phyloP scores from a whole-genome alignment of 495 filamentous ascomycete species.

The Viridothelium virens region DNA sequence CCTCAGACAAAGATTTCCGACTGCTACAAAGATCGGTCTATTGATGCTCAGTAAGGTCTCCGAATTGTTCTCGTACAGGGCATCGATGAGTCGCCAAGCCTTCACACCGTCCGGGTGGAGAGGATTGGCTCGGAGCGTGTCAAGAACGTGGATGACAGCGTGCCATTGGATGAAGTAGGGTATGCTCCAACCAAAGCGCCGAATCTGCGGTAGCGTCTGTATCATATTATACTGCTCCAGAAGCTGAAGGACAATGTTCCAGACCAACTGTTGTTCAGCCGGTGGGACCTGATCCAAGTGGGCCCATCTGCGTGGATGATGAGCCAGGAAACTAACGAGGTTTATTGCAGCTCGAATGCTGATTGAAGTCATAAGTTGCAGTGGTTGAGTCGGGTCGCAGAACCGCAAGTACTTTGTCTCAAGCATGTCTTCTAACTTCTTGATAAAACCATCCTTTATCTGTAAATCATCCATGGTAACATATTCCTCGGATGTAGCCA shows the following conservation, averaged over 20 bases:
- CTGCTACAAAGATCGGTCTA: conserved; percentile 27
- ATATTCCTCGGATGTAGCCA: not conserved
- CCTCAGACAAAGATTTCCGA: conserved; percentile 31
- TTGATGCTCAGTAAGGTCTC: conserved; percentile 25
- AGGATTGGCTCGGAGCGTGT: conserved; percentile 20
- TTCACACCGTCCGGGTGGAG: conserved; percentile 20
- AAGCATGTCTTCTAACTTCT: conserved; percentile 12
- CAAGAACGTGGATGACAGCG: conserved; percentile 22
- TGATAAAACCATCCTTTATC: conserved; percentile 1
- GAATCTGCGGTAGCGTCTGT: conserved; percentile 14
- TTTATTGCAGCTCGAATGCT: conserved; percentile 12
- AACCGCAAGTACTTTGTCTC: conserved; percentile 23
- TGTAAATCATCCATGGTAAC: not conserved
- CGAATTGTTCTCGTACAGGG: conserved; percentile 22
- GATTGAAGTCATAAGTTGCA: conserved; percentile 17
- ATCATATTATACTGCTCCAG: conserved; percentile 20
- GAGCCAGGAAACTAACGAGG: conserved; percentile 15
- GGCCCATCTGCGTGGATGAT: conserved; percentile 16
- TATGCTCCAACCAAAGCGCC: conserved; percentile 22
- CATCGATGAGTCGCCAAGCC: conserved; percentile 24
- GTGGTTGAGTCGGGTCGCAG: conserved; percentile 19
- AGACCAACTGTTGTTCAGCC: conserved; percentile 14
- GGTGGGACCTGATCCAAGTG: conserved; percentile 1
- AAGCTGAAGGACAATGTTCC: conserved; percentile 16
- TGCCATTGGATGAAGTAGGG: conserved; percentile 25